A percentile compares a stretch with the other conserved stretches of the same genome.
Conservation (phyloP, 441 rosid species). For the Gossypium davidsonii region DNA sequence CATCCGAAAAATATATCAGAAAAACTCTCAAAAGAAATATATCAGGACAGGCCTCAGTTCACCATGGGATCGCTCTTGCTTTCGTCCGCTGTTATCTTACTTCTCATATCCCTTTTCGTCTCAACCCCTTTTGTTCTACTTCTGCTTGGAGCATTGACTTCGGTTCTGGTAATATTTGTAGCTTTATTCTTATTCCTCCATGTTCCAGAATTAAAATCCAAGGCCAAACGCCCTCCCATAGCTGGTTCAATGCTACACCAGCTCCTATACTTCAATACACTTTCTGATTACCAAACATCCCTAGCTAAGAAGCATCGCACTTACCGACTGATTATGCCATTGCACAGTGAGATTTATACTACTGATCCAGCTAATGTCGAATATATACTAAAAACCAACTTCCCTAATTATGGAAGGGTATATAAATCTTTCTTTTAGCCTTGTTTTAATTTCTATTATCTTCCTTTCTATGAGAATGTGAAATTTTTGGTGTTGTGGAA, state of each 20-base stretch:
- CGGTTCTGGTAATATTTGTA: constrained; percentile 12
- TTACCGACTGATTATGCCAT: constrained; percentile 23
- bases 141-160: constrained; percentile 13
- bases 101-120: constrained; percentile 2
- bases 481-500: constrained; percentile 12
- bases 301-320: constrained; percentile 30
- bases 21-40: too few relatives aligned
- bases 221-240: constrained; percentile 27
- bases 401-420: constrained; percentile 43
- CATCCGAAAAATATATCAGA: neutral
- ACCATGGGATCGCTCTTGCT: neutral
- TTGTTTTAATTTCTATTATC: neutral
- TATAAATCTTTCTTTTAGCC: neutral
- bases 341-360: constrained; percentile 29
- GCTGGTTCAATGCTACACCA: constrained; percentile 28
- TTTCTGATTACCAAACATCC: constrained; percentile 34
- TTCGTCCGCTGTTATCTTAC: neutral
- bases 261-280: constrained; percentile 24
- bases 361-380: constrained; percentile 35
- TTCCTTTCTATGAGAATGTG: neutral
- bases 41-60: neutral
- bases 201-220: constrained; percentile 17
- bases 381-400: constrained; percentile 38
- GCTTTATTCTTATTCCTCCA: constrained; percentile 13
- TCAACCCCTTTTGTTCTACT: constrained; percentile 14